Evolutionary conservation across 1,284 basidiomycete genomes (phyloP).

Genomic region (Bondarzewia mesenterica): DNA sequence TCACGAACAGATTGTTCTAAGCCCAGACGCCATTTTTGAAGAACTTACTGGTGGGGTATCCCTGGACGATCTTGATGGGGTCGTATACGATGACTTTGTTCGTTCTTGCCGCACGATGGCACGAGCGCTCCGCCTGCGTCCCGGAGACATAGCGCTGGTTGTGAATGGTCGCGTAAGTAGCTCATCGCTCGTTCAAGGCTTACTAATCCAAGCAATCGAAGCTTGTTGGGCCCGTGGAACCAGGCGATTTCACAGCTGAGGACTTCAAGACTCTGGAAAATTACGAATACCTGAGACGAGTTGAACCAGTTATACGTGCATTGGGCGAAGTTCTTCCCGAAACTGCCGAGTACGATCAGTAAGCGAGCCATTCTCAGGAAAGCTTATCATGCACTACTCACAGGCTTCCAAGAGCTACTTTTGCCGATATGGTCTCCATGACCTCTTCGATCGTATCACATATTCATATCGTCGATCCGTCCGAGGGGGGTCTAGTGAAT

Average conservation of each 20-base stretch:
- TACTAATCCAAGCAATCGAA: slow-evolving; percentile 20
- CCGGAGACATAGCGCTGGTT: slow-evolving; percentile 55
- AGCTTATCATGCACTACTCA: not conserved
- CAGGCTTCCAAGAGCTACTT: slow-evolving; percentile 33
- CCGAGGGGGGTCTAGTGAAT: slow-evolving; percentile 67
- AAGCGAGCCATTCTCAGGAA: not conserved
- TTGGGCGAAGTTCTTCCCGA: slow-evolving; percentile 44
- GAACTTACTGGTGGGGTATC: slow-evolving; percentile 27
- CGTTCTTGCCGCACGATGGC: slow-evolving; percentile 36
- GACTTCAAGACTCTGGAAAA: slow-evolving; percentile 65
- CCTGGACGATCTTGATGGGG: slow-evolving; percentile 24
- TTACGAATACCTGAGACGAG: slow-evolving; percentile 69
- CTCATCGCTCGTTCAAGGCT: not conserved
- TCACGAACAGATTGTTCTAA: slow-evolving; percentile 29
- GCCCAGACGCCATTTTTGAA: slow-evolving; percentile 25
- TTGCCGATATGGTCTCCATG: slow-evolving; percentile 54
- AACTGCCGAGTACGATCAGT: not conserved
- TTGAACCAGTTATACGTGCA: slow-evolving; percentile 58
- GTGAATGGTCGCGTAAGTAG: slow-evolving; percentile 74
- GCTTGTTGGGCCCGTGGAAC: slow-evolving; percentile 58
- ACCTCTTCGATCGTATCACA: slow-evolving; percentile 66
- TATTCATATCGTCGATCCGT: slow-evolving; percentile 61
- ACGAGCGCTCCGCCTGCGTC: slow-evolving; percentile 44
- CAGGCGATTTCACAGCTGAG: slow-evolving; percentile 46
- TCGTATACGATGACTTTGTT: slow-evolving; percentile 33